Base-by-base conservation (phyloP, 441 rosid species). In the Theobroma grandiflorum region DNA sequence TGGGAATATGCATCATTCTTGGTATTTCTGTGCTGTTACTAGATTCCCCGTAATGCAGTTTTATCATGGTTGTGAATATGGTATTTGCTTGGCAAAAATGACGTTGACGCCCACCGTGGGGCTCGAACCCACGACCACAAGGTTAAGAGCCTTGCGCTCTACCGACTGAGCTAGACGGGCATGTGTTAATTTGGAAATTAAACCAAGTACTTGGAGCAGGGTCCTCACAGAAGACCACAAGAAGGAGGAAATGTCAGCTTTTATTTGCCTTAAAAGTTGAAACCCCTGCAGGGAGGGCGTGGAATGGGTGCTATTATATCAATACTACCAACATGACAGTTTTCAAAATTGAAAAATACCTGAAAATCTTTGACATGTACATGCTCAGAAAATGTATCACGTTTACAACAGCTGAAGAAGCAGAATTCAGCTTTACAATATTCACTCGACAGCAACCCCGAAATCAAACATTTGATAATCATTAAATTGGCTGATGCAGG, bases 311-410 rank as follows among this genome's bases (percentile, higher is more conserved):
- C 53, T 26, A 26, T 1, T 26, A 26, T 26, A 26, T 50, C 9
- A 42, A 26, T 8, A 15, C 33, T 4, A 20, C 47, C 62, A 22
- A 16, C 15, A n/a, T 66, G 43, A 63, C 7, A 14, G 53, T 16
- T 53, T 58, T 74, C 3, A 58, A 74, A 38, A 7, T 45, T 52
- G 83, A 81, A 81, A 76, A 45, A 1, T 6, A 10, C 64, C 81
- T 18, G 66, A 81, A 76, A 38, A 31, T 2, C 31, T 33, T 33
- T 55, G 76, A 53, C 35, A 55, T 49, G n/a, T 50, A n/a, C 78
- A 7, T 10, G 50, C 38, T 1, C 49, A 35, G 18, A 52, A 33
- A 69, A 18, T 62, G 8, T 50, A 49, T 65, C 80, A 70, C 74
- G 85, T 75, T 72, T 65, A n/a, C 45, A 65, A 49, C 63, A n/a